These are phyloP conservation scores for Eucalyptus victrix DNA, from an alignment of 345 rosid genomes.

Conservation along the genomic window DNA sequence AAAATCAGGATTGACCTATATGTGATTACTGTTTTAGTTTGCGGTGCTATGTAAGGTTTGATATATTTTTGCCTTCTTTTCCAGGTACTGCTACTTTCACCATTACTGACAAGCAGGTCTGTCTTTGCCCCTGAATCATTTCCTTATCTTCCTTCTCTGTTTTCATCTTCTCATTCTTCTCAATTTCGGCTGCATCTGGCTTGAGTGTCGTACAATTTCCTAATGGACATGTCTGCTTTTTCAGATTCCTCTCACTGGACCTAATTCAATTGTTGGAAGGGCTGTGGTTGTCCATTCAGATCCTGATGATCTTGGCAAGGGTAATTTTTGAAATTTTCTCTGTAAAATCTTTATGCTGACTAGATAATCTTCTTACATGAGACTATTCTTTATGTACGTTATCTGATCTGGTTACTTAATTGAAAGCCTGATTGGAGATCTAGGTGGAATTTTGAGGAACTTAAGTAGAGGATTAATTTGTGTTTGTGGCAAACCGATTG, in stretches of 20 bases:
- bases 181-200: background rate
- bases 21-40: background rate
- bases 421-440: background rate
- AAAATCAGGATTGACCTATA: background rate
- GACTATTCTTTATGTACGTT: background rate
- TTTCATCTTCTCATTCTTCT: background rate
- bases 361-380: background rate
- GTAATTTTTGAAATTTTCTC: conserved; percentile 14
- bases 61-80: background rate
- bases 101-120: conserved; percentile 47
- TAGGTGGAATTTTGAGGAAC: background rate
- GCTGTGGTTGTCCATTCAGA: conserved; percentile 89
- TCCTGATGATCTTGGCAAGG: conserved; percentile 98
- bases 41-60: background rate
- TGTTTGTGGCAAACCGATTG: background rate
- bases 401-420: background rate
- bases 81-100: conserved; percentile 65
- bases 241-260: conserved; percentile 76
- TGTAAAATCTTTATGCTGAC: background rate
- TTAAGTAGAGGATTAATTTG: background rate
- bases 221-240: background rate
- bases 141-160: background rate
- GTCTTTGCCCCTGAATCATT: background rate
- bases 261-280: conserved; percentile 77
- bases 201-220: background rate